Evolutionary conservation across 1,139 yeast genomes (phyloP), one percentile per base, ranked within the genome.

Genomic region (Scheffersomyces insectosa): DNA sequence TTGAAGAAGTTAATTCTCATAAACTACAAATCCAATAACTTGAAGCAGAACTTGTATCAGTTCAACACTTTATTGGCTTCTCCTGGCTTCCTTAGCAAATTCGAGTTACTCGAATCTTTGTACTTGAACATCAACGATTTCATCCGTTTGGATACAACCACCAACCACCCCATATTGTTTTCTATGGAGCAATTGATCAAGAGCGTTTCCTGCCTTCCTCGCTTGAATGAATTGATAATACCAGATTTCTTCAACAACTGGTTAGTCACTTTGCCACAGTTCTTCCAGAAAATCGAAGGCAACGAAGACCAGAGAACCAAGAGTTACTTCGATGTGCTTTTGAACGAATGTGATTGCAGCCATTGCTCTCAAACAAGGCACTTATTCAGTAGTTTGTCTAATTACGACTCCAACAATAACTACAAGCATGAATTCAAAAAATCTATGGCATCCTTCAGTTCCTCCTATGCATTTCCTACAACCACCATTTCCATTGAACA

Each of bases 211-310:
- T 27, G 40, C 3, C 44, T 55, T 14, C 36, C 50, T 0, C 44
- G 47, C 13, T 44, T 60, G 15, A 36, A 44, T 7, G 50, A 49
- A 23, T 43, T 63, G 27, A 46, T 50, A 2, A 46, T 63, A 12
- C 67, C 67, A 1, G 68, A 63, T 45, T 63, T 60, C 37, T 60
- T 62, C 48, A 50, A 59, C 43, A 55, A 52, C 28, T 62, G 65
- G 65, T 37, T 54, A n/a, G 46, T 44, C 4, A 47, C 48, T 25
- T 48, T 60, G 14, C 54, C 58, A 1, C 23, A 33, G 5, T 37
- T 50, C 2, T 44, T 50, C n/a, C 43, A 41, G 14, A 32, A 29
- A 14, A 31, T 27, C 6, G 34, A 31, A 11, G 34, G 12, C 36
- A 15, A 33, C 11, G n/a, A 34, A 35, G 47, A 41, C 37, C 31